Percentiles rank a stretch among this genome's conserved stretches.
phyloP scores from a whole-genome alignment of 164 flowering plant genomes.

The grape (Vitis vinifera) region ASM3070453v1 NC_081810.1:20127501-20128000 shows the following conservation, averaged over 20 bases:
- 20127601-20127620: too few relatives aligned
- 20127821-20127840: slow-evolving; percentile 53
- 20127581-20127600: too few relatives aligned
- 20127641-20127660: background rate
- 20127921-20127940: background rate
- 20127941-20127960: too few relatives aligned
- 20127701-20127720: background rate
- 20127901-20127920: background rate
- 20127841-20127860: slow-evolving; percentile 37
- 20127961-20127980: too few relatives aligned
- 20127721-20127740: background rate
- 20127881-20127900: background rate
- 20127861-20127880: too few relatives aligned
- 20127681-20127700: slow-evolving; percentile 7
- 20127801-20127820: slow-evolving; percentile 47
- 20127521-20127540: too few relatives aligned
- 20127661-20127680: slow-evolving; percentile 6
- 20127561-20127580: too few relatives aligned
- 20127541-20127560: too few relatives aligned
- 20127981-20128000: too few relatives aligned
- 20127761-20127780: slow-evolving; percentile 58
- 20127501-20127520: too few relatives aligned
- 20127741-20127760: background rate
- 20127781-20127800: slow-evolving; percentile 58
- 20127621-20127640: too few relatives aligned